These are phyloP conservation scores for Coniochaeta sp. DNA, from an alignment of 2,329 filamentous ascomycete species.

Conservation along the genomic window DNA sequence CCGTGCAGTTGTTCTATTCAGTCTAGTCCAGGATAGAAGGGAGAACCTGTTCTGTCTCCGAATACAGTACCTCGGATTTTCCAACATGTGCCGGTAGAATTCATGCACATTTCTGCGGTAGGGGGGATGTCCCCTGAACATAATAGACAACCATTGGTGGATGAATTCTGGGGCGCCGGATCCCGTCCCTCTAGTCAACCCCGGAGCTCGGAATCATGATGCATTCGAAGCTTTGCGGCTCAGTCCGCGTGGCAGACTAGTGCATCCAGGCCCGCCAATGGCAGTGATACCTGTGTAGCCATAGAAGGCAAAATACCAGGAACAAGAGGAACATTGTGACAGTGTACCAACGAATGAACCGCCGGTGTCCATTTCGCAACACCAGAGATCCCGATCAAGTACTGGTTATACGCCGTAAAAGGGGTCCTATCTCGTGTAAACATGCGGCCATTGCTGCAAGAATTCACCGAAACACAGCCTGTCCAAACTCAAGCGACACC, in stretches of 20 bases:
- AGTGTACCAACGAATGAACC: too few relatives aligned
- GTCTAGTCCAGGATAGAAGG: neutral
- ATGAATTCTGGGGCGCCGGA: neutral
- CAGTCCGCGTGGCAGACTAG: neutral
- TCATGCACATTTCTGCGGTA: neutral
- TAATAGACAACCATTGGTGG: neutral
- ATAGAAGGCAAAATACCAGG: too few relatives aligned
- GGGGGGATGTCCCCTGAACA: neutral
- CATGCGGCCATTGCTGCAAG: too few relatives aligned
- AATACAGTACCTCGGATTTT: neutral
- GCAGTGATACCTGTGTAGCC: neutral
- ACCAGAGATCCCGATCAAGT: too few relatives aligned
- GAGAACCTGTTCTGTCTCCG: neutral
- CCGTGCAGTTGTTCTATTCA: neutral
- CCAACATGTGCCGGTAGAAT: neutral
- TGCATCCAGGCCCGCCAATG: neutral
- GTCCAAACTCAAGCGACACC: neutral
- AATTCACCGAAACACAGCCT: too few relatives aligned
- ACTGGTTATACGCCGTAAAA: too few relatives aligned
- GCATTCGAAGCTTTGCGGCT: neutral
- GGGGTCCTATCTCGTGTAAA: too few relatives aligned
- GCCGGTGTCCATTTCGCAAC: too few relatives aligned
- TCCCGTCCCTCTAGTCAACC: neutral
- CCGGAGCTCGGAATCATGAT: neutral
- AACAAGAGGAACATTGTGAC: too few relatives aligned